Percentiles rank a stretch among this genome's conserved stretches.
These are phyloP conservation scores for Neonectria magnoliae DNA, from an alignment of 2,329 filamentous ascomycete species.

Conservation along the genomic window DNA sequence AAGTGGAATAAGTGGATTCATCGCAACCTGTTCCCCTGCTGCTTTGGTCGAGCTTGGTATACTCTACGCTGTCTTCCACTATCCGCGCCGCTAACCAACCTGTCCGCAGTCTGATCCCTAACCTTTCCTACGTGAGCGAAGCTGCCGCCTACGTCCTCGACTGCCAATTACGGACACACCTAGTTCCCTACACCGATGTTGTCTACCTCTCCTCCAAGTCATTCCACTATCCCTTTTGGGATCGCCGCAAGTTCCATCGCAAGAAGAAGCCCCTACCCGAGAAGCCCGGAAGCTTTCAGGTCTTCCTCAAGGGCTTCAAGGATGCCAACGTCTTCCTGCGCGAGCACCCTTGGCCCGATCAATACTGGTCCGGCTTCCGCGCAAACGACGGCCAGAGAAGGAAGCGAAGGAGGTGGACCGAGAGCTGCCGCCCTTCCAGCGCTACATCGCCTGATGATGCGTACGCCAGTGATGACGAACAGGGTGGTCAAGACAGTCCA, in stretches of 20 bases:
- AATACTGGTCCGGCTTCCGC: slow-evolving; percentile 77
- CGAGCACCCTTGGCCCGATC: slow-evolving; percentile 97
- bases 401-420: slow-evolving; percentile 73
- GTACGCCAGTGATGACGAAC: slow-evolving; percentile 71
- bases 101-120: slow-evolving; percentile 80
- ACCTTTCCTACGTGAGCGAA: slow-evolving; percentile 97
- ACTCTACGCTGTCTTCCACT: slow-evolving; percentile 34
- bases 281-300: slow-evolving; percentile 95
- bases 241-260: slow-evolving; percentile 85
- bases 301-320: slow-evolving; percentile 96
- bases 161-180: slow-evolving; percentile 84
- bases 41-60: slow-evolving; percentile 89
- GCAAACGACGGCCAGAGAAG: slow-evolving; percentile 73
- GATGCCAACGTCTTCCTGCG: slow-evolving; percentile 95
- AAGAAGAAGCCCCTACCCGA: slow-evolving; percentile 87
- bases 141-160: slow-evolving; percentile 97
- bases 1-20: slow-evolving; percentile 99
- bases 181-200: slow-evolving; percentile 97
- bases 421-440: slow-evolving; percentile 77
- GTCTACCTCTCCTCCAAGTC: slow-evolving; percentile 95
- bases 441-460: slow-evolving; percentile 65
- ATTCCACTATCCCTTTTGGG: slow-evolving; percentile 99
- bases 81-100: slow-evolving; percentile 24
- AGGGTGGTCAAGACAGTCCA: slow-evolving; percentile 58
- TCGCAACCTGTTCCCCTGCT: slow-evolving; percentile 95